Evolutionary conservation across 352 stramenopile genomes (phyloP), one percentile per base, ranked within the genome.

Genomic region (Phytophthora gonapodyides): DNA sequence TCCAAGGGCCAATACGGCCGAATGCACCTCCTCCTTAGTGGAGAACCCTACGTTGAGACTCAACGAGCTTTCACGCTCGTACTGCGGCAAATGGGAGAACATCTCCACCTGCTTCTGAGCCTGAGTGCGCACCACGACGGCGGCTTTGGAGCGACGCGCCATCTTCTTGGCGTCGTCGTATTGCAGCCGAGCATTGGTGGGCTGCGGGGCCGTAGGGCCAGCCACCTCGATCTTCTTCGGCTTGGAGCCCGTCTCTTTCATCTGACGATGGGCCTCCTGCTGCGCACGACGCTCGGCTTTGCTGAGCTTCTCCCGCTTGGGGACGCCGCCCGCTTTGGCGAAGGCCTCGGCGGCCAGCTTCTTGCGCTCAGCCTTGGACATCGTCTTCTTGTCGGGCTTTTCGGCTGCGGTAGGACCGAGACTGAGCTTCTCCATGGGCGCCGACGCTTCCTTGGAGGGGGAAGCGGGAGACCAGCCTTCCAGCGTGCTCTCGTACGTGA

Each of bases 281-380:
- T 97, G 70, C 1, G 86, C 93, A 7, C 94, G 84, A 45, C 96
- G 87, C 72, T 98, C 92, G 19, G 92, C 89, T 65, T 98, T 98
- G 55, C 64, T 89, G 27, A 98, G 65, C 71, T 98, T 98, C 48
- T 88, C 82, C 13, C 80, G 69, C 66, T 88, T 89, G 15, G 78
- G 61, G 7, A 68, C 60, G 9, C 56, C 71, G 8, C 75, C 75
- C 12, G 66, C 46, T 42, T 80, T 84, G 8, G 82, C 74, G 48
- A 91, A 91, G 21, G 74, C 78, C 46, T 88, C 82, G 15, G 79
- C 80, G 24, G 82, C 82, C 68, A 87, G 63, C 48, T 87, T 86
- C 74, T 90, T 90, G 63, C 78, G 76, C 57, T 90, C 81, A 0
- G 76, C 81, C 53, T 90, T 90, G 33, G 61, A 80, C 7, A 88